Conservation (phyloP, 1,284 basidiomycete species). For the Sutorius eximius region DNA sequence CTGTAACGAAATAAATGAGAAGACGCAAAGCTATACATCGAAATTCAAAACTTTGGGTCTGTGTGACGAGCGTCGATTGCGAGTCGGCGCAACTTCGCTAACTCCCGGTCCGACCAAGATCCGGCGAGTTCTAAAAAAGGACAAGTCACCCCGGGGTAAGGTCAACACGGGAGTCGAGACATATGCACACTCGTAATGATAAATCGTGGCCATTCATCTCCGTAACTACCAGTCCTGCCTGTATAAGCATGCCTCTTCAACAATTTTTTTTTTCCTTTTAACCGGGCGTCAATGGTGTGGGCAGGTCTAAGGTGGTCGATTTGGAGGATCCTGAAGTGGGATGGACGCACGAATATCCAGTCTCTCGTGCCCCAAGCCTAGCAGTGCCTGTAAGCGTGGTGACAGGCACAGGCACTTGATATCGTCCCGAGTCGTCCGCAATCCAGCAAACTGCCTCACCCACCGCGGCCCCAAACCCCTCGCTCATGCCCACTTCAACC, state of each 20-base stretch:
- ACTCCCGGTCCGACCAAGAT: background rate
- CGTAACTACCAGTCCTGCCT: background rate
- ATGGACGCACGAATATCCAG: background rate
- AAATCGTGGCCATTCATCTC: background rate
- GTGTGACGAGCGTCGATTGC: too few species aligned
- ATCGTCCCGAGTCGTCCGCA: too few species aligned
- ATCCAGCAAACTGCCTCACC: background rate
- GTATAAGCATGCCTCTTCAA: background rate
- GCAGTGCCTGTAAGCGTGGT: background rate
- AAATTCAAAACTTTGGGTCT: too few species aligned
- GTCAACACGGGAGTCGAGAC: background rate
- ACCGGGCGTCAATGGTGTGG: too few species aligned
- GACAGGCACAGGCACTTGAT: background rate
- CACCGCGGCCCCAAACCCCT: background rate
- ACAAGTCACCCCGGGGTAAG: background rate
- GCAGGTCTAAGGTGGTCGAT: background rate
- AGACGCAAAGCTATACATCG: background rate
- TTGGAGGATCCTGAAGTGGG: too few species aligned
- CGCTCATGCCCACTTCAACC: too few species aligned
- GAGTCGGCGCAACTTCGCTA: too few species aligned
- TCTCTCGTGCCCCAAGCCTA: background rate
- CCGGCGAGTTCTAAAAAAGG: conserved; percentile 11
- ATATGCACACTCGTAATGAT: background rate
- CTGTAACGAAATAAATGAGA: background rate
- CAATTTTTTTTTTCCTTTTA: too few species aligned